Conservation (phyloP, 116 monocot species). For the Posidonia oceanica region DNA sequence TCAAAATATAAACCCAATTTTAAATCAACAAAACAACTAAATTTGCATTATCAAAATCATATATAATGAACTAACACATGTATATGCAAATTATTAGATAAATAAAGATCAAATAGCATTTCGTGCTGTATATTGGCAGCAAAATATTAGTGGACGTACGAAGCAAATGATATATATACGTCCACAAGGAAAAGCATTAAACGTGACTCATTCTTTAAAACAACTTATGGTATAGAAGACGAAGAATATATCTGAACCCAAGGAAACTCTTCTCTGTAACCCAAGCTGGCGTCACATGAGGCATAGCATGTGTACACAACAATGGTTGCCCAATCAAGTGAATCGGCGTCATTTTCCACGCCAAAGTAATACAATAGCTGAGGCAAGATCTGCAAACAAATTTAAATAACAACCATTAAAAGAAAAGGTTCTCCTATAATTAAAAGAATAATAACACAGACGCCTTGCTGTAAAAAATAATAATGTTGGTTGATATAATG, state of each 20-base stretch:
- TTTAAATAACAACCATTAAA: not conserved
- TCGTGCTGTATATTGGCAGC: too few species aligned
- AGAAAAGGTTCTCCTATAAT: not conserved
- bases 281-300: slow-evolving; percentile 45
- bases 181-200: too few species aligned
- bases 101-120: too few species aligned
- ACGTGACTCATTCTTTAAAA: too few species aligned
- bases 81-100: too few species aligned
- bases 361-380: slow-evolving; percentile 83
- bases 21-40: too few species aligned
- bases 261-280: slow-evolving; percentile 79
- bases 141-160: too few species aligned
- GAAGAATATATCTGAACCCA: slow-evolving; percentile 54
- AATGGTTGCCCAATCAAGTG: slow-evolving; percentile 89
- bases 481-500: too few species aligned
- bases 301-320: slow-evolving; percentile 54
- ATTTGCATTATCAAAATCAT: too few species aligned
- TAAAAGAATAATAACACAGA: not conserved
- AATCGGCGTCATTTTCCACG: slow-evolving; percentile 60
- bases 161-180: too few species aligned
- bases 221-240: not conserved
- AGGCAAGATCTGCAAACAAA: slow-evolving; percentile 64
- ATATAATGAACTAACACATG: too few species aligned
- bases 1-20: too few species aligned
- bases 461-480: not conserved